Percentiles rank a stretch among this genome's conserved stretches.
phyloP scores from a whole-genome alignment of 495 filamentous ascomycete genomes.

The Penicillium maclennaniae region DNA sequence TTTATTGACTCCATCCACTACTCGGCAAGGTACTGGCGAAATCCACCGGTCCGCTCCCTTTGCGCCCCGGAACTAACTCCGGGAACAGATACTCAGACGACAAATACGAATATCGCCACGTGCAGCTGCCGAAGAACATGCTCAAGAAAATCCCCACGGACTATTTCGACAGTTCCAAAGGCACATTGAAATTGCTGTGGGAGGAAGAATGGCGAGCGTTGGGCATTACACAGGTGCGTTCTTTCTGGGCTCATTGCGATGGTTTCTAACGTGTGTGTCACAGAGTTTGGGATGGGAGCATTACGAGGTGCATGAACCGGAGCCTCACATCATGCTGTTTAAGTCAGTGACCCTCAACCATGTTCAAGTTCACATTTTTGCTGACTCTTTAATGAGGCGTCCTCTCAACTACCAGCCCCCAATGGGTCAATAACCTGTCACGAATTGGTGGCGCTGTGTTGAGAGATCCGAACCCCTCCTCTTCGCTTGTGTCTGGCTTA shows the following conservation, averaged over 20 bases:
- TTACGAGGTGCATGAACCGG: constrained; percentile 97
- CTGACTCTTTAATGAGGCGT: constrained; percentile 51
- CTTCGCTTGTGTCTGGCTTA: no score
- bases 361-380: neutral
- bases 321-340: constrained; percentile 96
- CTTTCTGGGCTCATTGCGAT: neutral
- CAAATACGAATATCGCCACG: constrained; percentile 90
- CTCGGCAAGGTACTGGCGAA: constrained; percentile 69
- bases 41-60: neutral
- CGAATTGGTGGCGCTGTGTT: constrained; percentile 10
- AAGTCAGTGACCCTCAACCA: constrained; percentile 60
- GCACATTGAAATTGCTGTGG: constrained; percentile 93
- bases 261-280: constrained; percentile 17
- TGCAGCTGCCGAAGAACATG: constrained; percentile 96
- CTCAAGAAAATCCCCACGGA: constrained; percentile 93
- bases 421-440: constrained; percentile 34
- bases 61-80: neutral
- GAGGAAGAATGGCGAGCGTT: constrained; percentile 97
- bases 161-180: constrained; percentile 86
- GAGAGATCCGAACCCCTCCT: constrained; percentile 5
- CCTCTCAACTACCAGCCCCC: constrained; percentile 84
- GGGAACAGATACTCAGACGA: constrained; percentile 72
- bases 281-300: constrained; percentile 98
- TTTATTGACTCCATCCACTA: constrained; percentile 93
- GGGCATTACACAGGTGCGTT: constrained; percentile 86